Conservation (phyloP, 805 yeast genomes). For the Saccharomyces jurei region DNA sequence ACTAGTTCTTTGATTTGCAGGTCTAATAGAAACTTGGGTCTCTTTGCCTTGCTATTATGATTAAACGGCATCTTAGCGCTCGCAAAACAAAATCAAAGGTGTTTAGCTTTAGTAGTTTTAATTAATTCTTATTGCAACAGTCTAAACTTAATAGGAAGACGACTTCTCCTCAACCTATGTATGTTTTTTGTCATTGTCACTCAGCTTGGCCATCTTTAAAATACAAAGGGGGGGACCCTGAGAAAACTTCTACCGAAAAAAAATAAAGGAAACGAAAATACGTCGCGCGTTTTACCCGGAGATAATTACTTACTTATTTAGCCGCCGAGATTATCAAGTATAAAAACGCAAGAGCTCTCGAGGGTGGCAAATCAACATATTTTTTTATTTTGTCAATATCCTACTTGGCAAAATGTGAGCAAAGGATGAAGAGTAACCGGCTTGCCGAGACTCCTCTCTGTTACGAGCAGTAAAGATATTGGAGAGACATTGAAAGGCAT, state of each 20-base stretch:
- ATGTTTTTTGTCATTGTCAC: neutral
- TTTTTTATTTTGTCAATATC: neutral
- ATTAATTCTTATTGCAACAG: neutral
- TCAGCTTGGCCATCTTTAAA: neutral
- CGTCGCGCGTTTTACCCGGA: neutral
- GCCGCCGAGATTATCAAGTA: neutral
- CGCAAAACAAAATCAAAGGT: neutral
- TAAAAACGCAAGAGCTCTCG: neutral
- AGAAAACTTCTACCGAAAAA: neutral
- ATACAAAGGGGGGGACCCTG: neutral
- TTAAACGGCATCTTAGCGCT: conserved; percentile 5
- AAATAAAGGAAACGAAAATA: neutral
- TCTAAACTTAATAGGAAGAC: neutral
- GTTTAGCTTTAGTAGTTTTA: no score
- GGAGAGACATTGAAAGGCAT: neutral
- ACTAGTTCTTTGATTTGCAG: conserved; percentile 59
- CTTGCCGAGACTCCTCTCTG: neutral
- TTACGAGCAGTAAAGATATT: neutral
- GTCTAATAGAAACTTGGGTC: conserved; percentile 56
- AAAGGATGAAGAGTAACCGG: neutral
- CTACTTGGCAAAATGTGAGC: neutral
- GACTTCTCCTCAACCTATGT: neutral
- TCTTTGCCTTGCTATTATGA: conserved; percentile 27
- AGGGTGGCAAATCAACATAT: neutral
- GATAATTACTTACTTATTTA: neutral